phyloP scores from a whole-genome alignment of 1,284 basidiomycete species.

The Irpex sp. region DNA sequence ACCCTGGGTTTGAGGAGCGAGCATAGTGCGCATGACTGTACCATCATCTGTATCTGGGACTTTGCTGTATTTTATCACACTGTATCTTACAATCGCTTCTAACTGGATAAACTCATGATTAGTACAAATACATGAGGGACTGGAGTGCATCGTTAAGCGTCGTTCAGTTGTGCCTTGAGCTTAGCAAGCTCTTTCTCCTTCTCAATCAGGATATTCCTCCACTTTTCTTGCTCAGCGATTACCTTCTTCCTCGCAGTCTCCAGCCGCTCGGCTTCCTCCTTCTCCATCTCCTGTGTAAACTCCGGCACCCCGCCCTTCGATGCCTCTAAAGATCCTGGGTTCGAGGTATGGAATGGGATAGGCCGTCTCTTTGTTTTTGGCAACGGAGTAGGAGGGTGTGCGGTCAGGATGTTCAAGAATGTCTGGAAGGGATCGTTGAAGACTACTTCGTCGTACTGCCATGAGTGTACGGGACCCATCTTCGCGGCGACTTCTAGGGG shows the following conservation, averaged over 20 bases:
- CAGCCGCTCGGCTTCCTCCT: slow-evolving; percentile 78
- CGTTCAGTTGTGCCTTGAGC: slow-evolving; percentile 50
- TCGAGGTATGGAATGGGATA: slow-evolving; percentile 66
- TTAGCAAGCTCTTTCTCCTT: slow-evolving; percentile 69
- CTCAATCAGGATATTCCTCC: slow-evolving; percentile 58
- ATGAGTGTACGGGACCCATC: slow-evolving; percentile 85
- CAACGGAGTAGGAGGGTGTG: slow-evolving; percentile 81
- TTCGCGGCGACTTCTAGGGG: slow-evolving; percentile 61
- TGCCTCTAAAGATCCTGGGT: slow-evolving; percentile 60
- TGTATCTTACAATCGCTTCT: neutral
- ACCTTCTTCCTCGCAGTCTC: slow-evolving; percentile 76
- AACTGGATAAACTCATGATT: neutral
- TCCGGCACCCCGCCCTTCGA: slow-evolving; percentile 70
- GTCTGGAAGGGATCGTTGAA: slow-evolving; percentile 92
- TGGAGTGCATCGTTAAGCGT: neutral
- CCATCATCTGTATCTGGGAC: neutral
- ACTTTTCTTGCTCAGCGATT: slow-evolving; percentile 59
- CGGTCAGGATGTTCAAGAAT: slow-evolving; percentile 82
- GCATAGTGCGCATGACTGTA: neutral
- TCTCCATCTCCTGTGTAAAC: slow-evolving; percentile 81
- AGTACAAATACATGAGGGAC: neutral
- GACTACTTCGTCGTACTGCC: slow-evolving; percentile 99
- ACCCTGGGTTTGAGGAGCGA: slow-evolving; percentile 10
- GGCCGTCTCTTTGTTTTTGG: slow-evolving; percentile 63
- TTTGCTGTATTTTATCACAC: neutral